Conservation (phyloP, 495 filamentous ascomycete species). For the Darksidea phi region DNA sequence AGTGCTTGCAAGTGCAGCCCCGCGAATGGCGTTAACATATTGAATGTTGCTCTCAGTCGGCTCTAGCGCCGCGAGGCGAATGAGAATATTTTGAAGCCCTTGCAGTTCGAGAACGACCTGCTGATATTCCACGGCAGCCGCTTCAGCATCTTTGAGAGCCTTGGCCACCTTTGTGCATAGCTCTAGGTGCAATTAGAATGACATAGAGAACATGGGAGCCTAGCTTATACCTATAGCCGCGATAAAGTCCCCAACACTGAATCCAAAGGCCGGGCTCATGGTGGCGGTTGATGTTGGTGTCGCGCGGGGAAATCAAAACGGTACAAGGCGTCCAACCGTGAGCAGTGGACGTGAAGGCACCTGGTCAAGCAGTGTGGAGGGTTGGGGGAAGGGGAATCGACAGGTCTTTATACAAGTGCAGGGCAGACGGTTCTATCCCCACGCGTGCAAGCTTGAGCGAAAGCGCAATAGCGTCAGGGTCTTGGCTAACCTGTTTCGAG, state of each 20-base stretch:
- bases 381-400: background rate
- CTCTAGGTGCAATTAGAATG: constrained; percentile 4
- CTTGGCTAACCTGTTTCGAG: background rate
- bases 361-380: background rate
- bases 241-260: constrained; percentile 51
- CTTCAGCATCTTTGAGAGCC: constrained; percentile 37
- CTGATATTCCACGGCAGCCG: constrained; percentile 39
- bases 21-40: constrained; percentile 41
- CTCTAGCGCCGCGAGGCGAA: constrained; percentile 32
- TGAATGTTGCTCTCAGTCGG: constrained; percentile 34
- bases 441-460: background rate
- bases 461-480: too few species aligned
- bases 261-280: constrained; percentile 47
- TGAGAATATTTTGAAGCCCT: constrained; percentile 35
- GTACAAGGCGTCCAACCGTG: background rate
- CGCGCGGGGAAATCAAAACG: background rate
- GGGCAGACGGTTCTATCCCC: background rate
- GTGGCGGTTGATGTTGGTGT: constrained; percentile 5
- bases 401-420: background rate
- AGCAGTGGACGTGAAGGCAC: background rate
- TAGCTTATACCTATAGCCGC: constrained; percentile 32
- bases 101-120: constrained; percentile 38
- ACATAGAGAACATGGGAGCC: background rate
- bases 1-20: constrained; percentile 38
- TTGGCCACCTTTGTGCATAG: constrained; percentile 35